These are phyloP conservation scores for Acacia melanoxylon DNA, from an alignment of 306 rosid species.

Conservation along the genomic window DNA sequence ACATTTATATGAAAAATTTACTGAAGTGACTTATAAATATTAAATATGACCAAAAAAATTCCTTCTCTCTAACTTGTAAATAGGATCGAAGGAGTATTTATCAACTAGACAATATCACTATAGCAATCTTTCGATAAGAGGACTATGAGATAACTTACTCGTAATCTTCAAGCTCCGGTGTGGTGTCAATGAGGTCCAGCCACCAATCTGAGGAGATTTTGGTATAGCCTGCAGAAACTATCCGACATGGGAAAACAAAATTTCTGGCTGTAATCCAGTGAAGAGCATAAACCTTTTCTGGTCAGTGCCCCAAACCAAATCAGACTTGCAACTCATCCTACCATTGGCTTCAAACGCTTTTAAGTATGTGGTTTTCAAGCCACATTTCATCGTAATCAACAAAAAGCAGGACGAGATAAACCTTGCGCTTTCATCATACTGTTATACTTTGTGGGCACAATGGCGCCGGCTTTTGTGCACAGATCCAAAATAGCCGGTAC, in stretches of 20 bases:
- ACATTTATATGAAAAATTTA: too few species aligned
- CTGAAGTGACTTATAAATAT: too few species aligned
- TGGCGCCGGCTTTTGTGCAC: constrained; percentile 66
- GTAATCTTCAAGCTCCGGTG: constrained; percentile 17
- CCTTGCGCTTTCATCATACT: constrained; percentile 80
- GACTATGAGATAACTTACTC: constrained; percentile 26
- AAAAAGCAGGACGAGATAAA: constrained; percentile 19
- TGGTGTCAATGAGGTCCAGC: constrained; percentile 15
- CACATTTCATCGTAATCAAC: neutral
- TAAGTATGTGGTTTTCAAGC: neutral
- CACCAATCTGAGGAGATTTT: constrained; percentile 5
- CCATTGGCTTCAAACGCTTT: neutral
- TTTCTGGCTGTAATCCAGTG: constrained; percentile 9
- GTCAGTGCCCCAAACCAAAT: constrained; percentile 10
- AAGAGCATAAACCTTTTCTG: constrained; percentile 6
- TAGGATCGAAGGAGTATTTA: neutral
- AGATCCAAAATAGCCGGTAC: constrained; percentile 78
- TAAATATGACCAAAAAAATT: too few species aligned
- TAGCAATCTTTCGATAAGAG: constrained; percentile 16
- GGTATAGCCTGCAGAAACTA: constrained; percentile 18
- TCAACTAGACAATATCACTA: constrained; percentile 6
- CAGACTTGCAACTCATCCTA: neutral
- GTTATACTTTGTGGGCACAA: constrained; percentile 63
- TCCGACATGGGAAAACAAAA: constrained; percentile 6
- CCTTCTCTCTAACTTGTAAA: too few species aligned